phyloP scores from a whole-genome alignment of 768 basidiomycete genomes.

The Suillus americanus region DNA sequence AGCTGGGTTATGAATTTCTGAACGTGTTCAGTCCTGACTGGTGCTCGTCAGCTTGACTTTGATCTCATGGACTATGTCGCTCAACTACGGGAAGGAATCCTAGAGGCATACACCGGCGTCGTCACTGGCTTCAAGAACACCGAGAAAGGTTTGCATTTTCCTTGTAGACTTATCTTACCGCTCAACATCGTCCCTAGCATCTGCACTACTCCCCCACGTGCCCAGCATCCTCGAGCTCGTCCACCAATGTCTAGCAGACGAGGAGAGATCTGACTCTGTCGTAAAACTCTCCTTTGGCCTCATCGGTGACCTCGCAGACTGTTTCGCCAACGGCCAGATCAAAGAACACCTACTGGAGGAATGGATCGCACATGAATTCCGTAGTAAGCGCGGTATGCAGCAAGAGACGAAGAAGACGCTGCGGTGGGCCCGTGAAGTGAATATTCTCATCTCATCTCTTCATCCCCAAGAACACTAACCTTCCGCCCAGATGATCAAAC shows the following conservation, averaged over 20 bases:
- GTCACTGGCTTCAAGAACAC: constrained; percentile 88
- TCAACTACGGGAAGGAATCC: constrained; percentile 87
- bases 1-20: constrained; percentile 24
- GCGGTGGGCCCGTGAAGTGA: constrained; percentile 92
- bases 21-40: background rate
- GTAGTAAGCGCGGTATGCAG: constrained; percentile 71
- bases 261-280: constrained; percentile 80
- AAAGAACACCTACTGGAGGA: constrained; percentile 75
- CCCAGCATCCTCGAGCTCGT: constrained; percentile 77
- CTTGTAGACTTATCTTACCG: background rate
- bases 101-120: constrained; percentile 96
- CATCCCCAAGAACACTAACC: background rate
- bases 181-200: constrained; percentile 10
- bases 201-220: constrained; percentile 63
- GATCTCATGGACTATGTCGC: constrained; percentile 92
- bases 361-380: constrained; percentile 76
- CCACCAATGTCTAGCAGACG: constrained; percentile 73
- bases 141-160: constrained; percentile 54
- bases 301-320: constrained; percentile 90
- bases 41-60: constrained; percentile 62
- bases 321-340: constrained; percentile 78
- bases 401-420: constrained; percentile 84
- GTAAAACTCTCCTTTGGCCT: constrained; percentile 80
- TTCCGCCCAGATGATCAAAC: constrained; percentile 68
- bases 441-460: constrained; percentile 18